Evolutionary conservation across 108 stramenopile genomes (phyloP), one percentile per base, ranked within the genome.

Genomic region (Parietichytrium sp.): DNA sequence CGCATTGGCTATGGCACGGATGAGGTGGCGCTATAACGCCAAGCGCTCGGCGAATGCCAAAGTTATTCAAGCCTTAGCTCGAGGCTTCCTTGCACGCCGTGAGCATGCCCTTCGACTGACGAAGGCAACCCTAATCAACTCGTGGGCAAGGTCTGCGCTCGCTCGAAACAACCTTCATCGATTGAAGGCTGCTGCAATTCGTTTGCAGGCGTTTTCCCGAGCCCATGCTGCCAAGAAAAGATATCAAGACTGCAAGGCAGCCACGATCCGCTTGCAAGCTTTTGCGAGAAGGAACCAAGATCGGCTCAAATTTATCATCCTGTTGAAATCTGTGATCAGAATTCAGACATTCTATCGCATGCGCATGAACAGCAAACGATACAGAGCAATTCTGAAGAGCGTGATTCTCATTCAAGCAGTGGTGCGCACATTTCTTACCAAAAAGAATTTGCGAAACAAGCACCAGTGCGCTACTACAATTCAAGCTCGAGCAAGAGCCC

Each of bases 41-140:
- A 72, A 72, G 61, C 61, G 61, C 10, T 10, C 20, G 10, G n/a
- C 23, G 20, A 72, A 72, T 6, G 61, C 61, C 33, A 72, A 38
- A 72, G 20, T 45, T 6, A 72, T 72, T 25, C 61, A 72, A 72
- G 61, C 61, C 13, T 6, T 72, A n/a, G 29, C 45, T 72, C 61
- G 61, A 6, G 61, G 61, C 33, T 20, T 45, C 25, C 61, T 7
- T 0, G 61, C 15, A 10, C 61, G 61, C 38, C 36, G 45, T n/a
- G n/a, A 12, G 29, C 38, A 33, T 6, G 61, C 61, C 38, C 61
- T 45, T 0, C 33, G 61, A 7, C 6, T 10, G 15, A 7, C 10
- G n/a, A 42, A 33, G 45, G 61, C 42, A 3, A 45, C 45, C 16
- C 61, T 10, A 6, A 27, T 27, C 20, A 33, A 72, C 23, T 1